Evolutionary conservation across 208 protist genomes (phyloP).

Genomic region (Borovskyia barvae): DNA sequence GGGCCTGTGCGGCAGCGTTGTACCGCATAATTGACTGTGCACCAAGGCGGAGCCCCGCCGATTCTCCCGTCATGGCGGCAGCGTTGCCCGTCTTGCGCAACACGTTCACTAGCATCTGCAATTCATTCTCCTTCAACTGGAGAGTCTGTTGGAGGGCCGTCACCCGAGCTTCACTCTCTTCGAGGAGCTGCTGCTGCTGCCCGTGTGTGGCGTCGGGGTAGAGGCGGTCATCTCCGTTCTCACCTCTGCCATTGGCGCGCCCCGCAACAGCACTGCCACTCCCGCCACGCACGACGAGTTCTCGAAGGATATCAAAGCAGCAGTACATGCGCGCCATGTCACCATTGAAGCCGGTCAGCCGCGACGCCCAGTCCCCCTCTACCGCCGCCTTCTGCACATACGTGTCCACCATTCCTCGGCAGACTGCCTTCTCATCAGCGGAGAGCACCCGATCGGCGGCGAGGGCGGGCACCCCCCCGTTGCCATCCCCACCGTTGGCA

Average conservation of each 20-base stretch:
- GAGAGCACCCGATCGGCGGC: constrained; percentile 56
- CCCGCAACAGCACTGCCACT: not conserved
- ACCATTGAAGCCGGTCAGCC: constrained; percentile 75
- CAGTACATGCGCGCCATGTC: constrained; percentile 87
- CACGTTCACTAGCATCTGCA: constrained; percentile 86
- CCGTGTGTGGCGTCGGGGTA: not conserved
- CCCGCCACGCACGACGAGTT: constrained; percentile 33
- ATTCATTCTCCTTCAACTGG: constrained; percentile 92
- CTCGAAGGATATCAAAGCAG: constrained; percentile 82
- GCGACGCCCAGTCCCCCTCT: constrained; percentile 34
- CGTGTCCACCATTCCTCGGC: constrained; percentile 54
- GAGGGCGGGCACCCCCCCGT: not conserved
- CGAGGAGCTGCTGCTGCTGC: constrained; percentile 11
- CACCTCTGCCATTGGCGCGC: too few relatives aligned
- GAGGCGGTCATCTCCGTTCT: too few relatives aligned
- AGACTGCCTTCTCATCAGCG: constrained; percentile 72
- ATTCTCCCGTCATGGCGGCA: constrained; percentile 40
- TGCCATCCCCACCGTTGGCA: constrained; percentile 35
- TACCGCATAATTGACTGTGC: constrained; percentile 1
- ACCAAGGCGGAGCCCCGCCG: constrained; percentile 63
- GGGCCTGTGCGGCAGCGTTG: constrained; percentile 24
- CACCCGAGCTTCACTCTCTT: constrained; percentile 48
- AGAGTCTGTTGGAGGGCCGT: constrained; percentile 68
- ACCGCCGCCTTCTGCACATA: constrained; percentile 51
- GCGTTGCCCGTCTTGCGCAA: constrained; percentile 52